A percentile compares a stretch with the other conserved stretches of the same genome.
phyloP scores from a whole-genome alignment of 768 basidiomycete genomes.

The Boletus vinaceobasis region DNA sequence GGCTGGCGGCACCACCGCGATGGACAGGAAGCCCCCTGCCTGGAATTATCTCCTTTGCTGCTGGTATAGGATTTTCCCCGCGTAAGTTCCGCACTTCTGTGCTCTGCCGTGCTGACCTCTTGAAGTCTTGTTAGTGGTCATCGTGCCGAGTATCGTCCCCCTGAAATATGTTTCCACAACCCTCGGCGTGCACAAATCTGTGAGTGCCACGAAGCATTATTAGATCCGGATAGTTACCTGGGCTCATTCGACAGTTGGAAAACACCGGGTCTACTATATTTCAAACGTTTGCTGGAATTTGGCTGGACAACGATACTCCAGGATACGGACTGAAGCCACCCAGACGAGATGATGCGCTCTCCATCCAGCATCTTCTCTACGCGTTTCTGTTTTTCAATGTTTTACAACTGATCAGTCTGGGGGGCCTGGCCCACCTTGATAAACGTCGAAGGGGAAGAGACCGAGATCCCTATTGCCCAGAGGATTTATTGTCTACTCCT shows the following conservation, averaged over 20 bases:
- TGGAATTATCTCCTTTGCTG: conserved; percentile 56
- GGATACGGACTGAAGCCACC: background rate
- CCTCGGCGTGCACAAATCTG: conserved; percentile 75
- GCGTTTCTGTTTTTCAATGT: conserved; percentile 56
- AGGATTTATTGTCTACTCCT: conserved; percentile 2
- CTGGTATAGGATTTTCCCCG: conserved; percentile 73
- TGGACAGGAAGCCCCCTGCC: conserved; percentile 59
- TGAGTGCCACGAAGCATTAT: conserved; percentile 33
- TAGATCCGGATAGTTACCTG: background rate
- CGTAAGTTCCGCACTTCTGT: conserved; percentile 33
- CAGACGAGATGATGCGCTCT: conserved; percentile 31
- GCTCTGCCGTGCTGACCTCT: conserved; percentile 1
- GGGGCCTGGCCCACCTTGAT: conserved; percentile 49
- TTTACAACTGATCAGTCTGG: conserved; percentile 50
- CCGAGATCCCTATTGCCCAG: conserved; percentile 11
- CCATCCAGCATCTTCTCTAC: conserved; percentile 54
- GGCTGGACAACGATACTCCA: conserved; percentile 44
- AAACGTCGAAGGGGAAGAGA: conserved; percentile 34
- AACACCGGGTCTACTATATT: conserved; percentile 71
- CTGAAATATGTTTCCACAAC: conserved; percentile 74
- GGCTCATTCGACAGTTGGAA: conserved; percentile 49
- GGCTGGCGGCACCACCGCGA: conserved; percentile 60
- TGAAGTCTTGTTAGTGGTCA: conserved; percentile 66
- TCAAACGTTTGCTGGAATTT: conserved; percentile 68
- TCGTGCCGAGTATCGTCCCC: conserved; percentile 71